These are phyloP conservation scores for Phaffia australis DNA, from an alignment of 768 basidiomycete species.

Conservation along the genomic window DNA sequence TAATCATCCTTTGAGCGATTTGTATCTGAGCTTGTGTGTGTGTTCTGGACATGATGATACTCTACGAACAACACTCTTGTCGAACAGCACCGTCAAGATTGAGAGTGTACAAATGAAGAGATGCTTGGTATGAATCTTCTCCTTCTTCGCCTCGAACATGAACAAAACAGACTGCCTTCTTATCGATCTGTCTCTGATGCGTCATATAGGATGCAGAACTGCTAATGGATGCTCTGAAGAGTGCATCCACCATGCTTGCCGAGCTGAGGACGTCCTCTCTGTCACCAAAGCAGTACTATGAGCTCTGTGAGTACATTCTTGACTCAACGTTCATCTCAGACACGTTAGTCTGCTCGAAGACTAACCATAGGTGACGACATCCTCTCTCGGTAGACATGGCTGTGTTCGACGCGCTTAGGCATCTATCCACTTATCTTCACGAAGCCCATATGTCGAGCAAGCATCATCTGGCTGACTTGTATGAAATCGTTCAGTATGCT, in stretches of 20 bases:
- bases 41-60: background rate
- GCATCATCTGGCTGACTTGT: slow-evolving; percentile 95
- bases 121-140: slow-evolving; percentile 55
- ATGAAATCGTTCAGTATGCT: slow-evolving; percentile 94
- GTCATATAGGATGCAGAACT: slow-evolving; percentile 73
- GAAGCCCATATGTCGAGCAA: slow-evolving; percentile 84
- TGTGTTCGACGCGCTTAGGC: slow-evolving; percentile 89
- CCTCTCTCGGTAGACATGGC: slow-evolving; percentile 67
- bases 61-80: background rate
- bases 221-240: slow-evolving; percentile 97
- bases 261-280: slow-evolving; percentile 87
- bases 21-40: background rate
- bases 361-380: background rate
- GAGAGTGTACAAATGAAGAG: slow-evolving; percentile 90
- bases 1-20: background rate
- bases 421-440: slow-evolving; percentile 90
- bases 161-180: slow-evolving; percentile 9
- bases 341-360: background rate
- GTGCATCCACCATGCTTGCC: slow-evolving; percentile 91
- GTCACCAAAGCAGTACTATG: slow-evolving; percentile 89
- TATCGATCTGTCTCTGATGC: slow-evolving; percentile 7
- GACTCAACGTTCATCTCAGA: background rate
- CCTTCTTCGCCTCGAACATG: background rate
- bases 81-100: slow-evolving; percentile 35
- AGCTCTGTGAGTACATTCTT: slow-evolving; percentile 58